phyloP scores from a whole-genome alignment of 2,329 filamentous ascomycete genomes.

The Venturia nashicola region DNA sequence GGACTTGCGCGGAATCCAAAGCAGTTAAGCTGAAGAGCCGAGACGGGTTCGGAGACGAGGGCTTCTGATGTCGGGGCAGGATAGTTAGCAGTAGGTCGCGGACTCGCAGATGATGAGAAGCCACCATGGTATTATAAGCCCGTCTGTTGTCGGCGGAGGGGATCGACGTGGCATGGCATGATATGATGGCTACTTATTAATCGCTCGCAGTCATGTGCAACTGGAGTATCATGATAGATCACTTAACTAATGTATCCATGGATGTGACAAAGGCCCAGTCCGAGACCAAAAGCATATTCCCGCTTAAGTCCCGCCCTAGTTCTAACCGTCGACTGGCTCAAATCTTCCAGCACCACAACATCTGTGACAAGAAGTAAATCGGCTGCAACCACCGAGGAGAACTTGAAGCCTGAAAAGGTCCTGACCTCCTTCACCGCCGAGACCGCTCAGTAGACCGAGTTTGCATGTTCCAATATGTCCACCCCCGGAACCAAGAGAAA shows the following conservation, averaged over 20 bases:
- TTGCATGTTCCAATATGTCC: neutral
- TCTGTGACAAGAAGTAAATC: neutral
- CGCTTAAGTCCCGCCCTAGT: neutral
- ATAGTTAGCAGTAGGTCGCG: no score
- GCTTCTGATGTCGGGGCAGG: no score
- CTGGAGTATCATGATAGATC: no score
- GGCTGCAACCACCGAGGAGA: neutral
- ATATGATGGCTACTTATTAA: no score
- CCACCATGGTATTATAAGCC: neutral
- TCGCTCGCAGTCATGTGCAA: neutral
- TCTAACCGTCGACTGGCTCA: neutral
- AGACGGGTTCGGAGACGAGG: neutral
- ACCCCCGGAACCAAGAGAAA: constrained; percentile 4
- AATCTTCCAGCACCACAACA: neutral
- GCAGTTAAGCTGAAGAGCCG: neutral
- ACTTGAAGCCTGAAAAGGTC: neutral
- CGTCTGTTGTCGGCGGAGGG: neutral
- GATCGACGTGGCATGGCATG: neutral
- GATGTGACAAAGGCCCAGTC: neutral
- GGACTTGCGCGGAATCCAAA: neutral
- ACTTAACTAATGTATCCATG: neutral
- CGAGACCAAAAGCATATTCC: neutral
- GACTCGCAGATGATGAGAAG: neutral
- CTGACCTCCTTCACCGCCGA: neutral
- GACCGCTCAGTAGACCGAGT: neutral